Percentiles rank a stretch among this genome's conserved stretches.
phyloP scores from a whole-genome alignment of 768 basidiomycete species.

The Phylloporus sp. region DNA sequence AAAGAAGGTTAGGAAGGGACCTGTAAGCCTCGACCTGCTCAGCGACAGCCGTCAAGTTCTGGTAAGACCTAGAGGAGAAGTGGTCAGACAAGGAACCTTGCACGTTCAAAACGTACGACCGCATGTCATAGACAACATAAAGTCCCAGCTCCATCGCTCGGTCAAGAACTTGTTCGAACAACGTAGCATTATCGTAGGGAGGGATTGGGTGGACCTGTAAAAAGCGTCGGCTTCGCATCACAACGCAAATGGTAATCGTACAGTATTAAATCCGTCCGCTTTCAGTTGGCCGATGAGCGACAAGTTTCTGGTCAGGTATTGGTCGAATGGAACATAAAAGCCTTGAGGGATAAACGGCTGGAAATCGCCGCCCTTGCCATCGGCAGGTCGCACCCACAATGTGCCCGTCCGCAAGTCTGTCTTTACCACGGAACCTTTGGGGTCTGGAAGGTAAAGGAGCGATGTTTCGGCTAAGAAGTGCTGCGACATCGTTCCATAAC shows the following conservation, averaged over 20 bases:
- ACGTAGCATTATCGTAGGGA: slow-evolving; percentile 52
- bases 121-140: slow-evolving; percentile 80
- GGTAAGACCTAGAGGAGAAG: slow-evolving; percentile 41
- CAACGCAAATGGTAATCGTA: background rate
- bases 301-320: slow-evolving; percentile 49
- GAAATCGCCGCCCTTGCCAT: slow-evolving; percentile 19
- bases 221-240: slow-evolving; percentile 20
- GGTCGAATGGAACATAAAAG: slow-evolving; percentile 62
- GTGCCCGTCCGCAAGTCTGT: slow-evolving; percentile 44
- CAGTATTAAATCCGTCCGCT: slow-evolving; percentile 43
- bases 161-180: slow-evolving; percentile 18
- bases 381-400: slow-evolving; percentile 35
- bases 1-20: slow-evolving; percentile 58
- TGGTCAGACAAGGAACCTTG: background rate
- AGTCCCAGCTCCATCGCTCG: slow-evolving; percentile 24
- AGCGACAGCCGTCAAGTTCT: slow-evolving; percentile 54
- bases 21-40: slow-evolving; percentile 62
- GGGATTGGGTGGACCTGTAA: slow-evolving; percentile 68
- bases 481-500: slow-evolving; percentile 12
- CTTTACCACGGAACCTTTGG: slow-evolving; percentile 40
- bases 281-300: slow-evolving; percentile 52
- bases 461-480: slow-evolving; percentile 29
- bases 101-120: slow-evolving; percentile 34
- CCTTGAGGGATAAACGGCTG: slow-evolving; percentile 60
- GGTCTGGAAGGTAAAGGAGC: slow-evolving; percentile 40